phyloP scores from a whole-genome alignment of 352 stramenopile species.

The Pythium myriotylum region DNA sequence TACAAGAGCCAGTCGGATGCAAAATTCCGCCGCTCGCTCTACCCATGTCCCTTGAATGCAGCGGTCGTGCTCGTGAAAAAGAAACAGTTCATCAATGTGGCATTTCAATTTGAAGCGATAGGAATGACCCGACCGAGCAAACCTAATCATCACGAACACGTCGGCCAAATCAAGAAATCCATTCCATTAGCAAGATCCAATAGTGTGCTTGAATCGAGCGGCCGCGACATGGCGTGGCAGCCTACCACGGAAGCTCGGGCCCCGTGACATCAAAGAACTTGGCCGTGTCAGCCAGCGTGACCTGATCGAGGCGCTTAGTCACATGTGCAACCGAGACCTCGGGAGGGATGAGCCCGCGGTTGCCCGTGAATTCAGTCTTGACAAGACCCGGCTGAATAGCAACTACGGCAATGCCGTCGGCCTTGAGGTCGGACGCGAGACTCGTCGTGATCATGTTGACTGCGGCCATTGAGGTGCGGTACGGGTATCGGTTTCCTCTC shows the following conservation, averaged over 20 bases:
- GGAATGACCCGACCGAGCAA: no score
- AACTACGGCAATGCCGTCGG: constrained; percentile 40
- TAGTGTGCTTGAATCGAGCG: no score
- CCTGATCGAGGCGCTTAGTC: constrained; percentile 2
- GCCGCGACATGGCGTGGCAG: no score
- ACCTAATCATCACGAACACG: no score
- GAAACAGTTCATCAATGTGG: no score
- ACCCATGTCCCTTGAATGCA: no score
- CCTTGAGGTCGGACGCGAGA: constrained; percentile 44
- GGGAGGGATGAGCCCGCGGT: constrained; percentile 11
- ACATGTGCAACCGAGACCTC: constrained; percentile 11
- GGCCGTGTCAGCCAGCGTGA: constrained; percentile 6
- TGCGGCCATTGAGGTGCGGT: constrained; percentile 67
- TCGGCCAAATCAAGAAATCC: no score
- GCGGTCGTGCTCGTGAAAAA: no score
- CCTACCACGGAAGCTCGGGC: constrained; percentile 10
- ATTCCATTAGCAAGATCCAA: no score
- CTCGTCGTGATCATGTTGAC: constrained; percentile 62
- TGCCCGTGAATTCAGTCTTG: constrained; percentile 11
- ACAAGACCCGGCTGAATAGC: constrained; percentile 44
- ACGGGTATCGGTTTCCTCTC: constrained; percentile 52
- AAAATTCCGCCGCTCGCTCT: no score
- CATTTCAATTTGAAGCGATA: no score
- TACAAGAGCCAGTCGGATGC: no score
- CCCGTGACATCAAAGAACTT: constrained; percentile 20